Evolutionary conservation across 2,329 filamentous ascomycete genomes (phyloP), one percentile per base, ranked within the genome.

Genomic region (Grosmannia serpens): DNA sequence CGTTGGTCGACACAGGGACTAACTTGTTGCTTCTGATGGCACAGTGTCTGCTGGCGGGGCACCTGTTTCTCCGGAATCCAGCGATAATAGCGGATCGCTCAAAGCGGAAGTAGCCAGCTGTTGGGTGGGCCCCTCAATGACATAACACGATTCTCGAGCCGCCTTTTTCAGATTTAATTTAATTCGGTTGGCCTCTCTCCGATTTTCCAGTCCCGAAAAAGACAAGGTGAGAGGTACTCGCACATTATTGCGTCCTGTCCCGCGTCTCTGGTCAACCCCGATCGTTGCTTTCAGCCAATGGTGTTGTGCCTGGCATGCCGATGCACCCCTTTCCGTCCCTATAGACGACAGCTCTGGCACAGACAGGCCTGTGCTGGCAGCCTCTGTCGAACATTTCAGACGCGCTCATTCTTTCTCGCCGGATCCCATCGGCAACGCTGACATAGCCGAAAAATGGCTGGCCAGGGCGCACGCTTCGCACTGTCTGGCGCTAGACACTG

Each of bases 371-470:
- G 52, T 38, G 47, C 47, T 27, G 52, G 33, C 52, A 44, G 52
- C 35, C 33, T 35, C n/a, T 35, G 24, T 20, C 17, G 49, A 9
- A 2, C 29, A 3, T 27, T 22, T 24, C 8, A 17, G 7, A 35
- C 20, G 6, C 24, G 20, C 17, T 6, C 7, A 29, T 31, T n/a
- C 38, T 15, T 22, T 33, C 26, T 44, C 27, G n/a, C 26, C 54
- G 26, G 41, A 56, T 29, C 54, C 13, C 26, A 31, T 41, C 41
- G 38, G 27, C 41, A 31, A 31, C 41, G 27, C 38, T 11, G 33
- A 54, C 53, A 24, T 15, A 15, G 53, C 52, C 31, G 55, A 27
- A 59, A 56, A 55, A 62, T 62, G 61, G 61, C 59, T 58, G 31
- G 49, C 49, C 27, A 53, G 20, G 41, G 41, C 29, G 38, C 53